phyloP scores from a whole-genome alignment of 176 grass and related monocot species.

The Bothriochloa decipiens region DNA sequence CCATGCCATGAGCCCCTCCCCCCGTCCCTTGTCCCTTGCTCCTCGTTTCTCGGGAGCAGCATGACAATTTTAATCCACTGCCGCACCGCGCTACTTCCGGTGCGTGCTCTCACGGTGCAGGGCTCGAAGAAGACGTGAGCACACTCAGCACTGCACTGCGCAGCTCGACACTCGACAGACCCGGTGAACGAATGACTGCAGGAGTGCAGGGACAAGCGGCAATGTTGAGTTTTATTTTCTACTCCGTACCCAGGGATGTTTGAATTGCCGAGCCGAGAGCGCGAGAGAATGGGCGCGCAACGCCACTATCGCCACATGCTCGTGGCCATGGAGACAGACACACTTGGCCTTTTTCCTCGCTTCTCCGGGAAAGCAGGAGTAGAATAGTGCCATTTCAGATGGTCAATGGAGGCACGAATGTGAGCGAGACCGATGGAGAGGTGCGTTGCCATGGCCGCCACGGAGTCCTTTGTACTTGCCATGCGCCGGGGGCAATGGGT shows the following conservation, averaged over 20 bases:
- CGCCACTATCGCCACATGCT: not conserved
- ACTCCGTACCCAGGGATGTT: too few relatives aligned
- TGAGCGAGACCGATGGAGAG: not conserved
- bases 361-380: slow-evolving; percentile 26
- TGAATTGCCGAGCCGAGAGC: not conserved
- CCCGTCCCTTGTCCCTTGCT: not conserved
- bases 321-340: not conserved
- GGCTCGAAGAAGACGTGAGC: slow-evolving; percentile 45
- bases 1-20: too few relatives aligned
- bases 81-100: not conserved
- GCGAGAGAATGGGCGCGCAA: not conserved
- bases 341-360: not conserved
- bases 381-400: not conserved
- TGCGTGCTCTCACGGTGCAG: slow-evolving; percentile 11
- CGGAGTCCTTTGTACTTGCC: not conserved
- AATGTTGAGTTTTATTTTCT: not conserved
- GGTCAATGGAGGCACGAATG: not conserved
- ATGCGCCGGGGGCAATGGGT: not conserved
- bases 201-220: slow-evolving; percentile 7
- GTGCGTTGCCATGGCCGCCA: slow-evolving; percentile 28
- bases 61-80: slow-evolving; percentile 7
- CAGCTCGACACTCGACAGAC: slow-evolving; percentile 5
- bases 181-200: slow-evolving; percentile 22
- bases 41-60: slow-evolving; percentile 7
- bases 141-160: not conserved